These are phyloP conservation scores for Candida ovalis DNA, from an alignment of 805 yeast species.

Conservation along the genomic window DNA sequence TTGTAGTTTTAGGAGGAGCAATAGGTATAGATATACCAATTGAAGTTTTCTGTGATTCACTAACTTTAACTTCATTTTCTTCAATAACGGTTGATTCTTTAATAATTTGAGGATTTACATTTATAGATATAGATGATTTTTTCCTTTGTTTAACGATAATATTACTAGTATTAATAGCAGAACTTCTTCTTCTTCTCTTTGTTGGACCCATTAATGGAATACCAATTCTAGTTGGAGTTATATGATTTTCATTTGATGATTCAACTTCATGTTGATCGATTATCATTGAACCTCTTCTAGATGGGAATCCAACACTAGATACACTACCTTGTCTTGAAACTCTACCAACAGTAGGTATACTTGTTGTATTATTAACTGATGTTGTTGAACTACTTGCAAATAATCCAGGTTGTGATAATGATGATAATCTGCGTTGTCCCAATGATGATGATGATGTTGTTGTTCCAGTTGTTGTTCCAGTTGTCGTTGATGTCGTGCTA, in stretches of 20 bases:
- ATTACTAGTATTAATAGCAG: slow-evolving; percentile 12
- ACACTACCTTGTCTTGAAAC: background rate
- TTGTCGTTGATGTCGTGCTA: too few relatives aligned
- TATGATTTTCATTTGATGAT: slow-evolving; percentile 1
- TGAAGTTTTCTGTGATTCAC: background rate
- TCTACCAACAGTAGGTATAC: background rate
- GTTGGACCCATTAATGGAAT: slow-evolving; percentile 7
- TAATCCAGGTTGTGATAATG: slow-evolving; percentile 8
- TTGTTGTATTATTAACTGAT: background rate
- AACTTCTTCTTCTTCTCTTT: slow-evolving; percentile 35
- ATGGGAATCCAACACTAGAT: background rate
- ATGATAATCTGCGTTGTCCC: slow-evolving; percentile 18
- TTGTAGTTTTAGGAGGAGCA: background rate
- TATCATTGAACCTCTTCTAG: background rate
- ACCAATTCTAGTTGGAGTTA: slow-evolving; percentile 9
- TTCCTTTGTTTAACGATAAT: background rate
- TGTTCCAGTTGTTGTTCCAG: too few relatives aligned
- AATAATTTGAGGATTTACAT: background rate
- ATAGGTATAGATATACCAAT: background rate
- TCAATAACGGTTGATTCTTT: background rate
- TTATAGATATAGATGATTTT: background rate
- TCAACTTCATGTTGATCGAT: slow-evolving; percentile 4
- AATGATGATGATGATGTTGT: background rate
- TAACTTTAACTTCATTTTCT: background rate
- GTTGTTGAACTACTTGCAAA: background rate